Base-by-base conservation (phyloP, 768 basidiomycete species). In the Gelatoporia subvermispora region DNA sequence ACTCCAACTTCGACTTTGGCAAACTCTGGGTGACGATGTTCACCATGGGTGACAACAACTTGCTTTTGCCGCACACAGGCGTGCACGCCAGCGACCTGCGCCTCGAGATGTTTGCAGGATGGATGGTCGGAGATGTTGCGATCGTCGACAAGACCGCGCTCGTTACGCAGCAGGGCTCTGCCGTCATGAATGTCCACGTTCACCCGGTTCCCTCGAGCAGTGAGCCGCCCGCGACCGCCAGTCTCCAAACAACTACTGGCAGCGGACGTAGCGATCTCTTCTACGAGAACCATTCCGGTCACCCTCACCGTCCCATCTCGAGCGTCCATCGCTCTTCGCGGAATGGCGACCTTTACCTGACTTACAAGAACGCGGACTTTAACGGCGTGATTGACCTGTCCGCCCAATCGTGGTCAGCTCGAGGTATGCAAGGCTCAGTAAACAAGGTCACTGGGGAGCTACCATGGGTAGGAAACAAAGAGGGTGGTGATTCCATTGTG, bases 71-170 rank as follows among this genome's bases (percentile, higher is more conserved):
- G 4, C 64, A 65, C 51, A 56, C 66, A 24, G 64, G 67, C 47
- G 53, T 83, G 41, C 69, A 62, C 20, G 68, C 77, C 4, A 61
- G 70, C 31, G 52, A 64, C 13, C 53, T 74, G 50, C 50, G 59
- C n/a, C 62, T 80, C 24, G 76, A 79, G 56, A 64, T 78, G 3
- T 72, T 62, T 54, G 65, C 74, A 36, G 82, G 80, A 20, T 83
- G 77, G 74, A 73, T 83, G 42, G 78, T 79, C n/a, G 81, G 82
- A 21, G 77, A 78, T 44, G 72, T 73, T 36, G 62, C 74, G n/a
- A 64, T 78, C 53, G 66, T 70, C 17, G 64, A 72, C 24, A 61
- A 60, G 47, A 69, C 74, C 3, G 54, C 59, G 17, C 63, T 82
- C 52, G 64, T 56, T 13, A 80, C 77, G 1, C 76, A 78, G 65